Evolutionary conservation across 2,329 filamentous ascomycete species (phyloP), one percentile per base, ranked within the genome.

Genomic region (Alternaria sp.): DNA sequence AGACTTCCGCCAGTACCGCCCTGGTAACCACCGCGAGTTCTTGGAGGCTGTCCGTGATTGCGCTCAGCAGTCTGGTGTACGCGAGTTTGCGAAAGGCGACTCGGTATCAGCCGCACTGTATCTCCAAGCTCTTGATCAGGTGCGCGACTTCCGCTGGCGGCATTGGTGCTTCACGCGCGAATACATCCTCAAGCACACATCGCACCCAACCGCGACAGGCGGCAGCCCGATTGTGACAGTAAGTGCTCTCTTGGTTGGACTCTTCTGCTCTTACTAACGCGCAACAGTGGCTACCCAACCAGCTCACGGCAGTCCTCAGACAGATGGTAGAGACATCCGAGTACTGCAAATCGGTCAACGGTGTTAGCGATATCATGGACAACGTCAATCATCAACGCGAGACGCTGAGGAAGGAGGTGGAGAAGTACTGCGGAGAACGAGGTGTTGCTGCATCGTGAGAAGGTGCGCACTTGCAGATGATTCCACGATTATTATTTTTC

Each of bases 1-100:
- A 65, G 94, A 97, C 78, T 98, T 98, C 83, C 87, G 94, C 64
- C 85, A 90, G 74, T 97, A 97, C 79, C 87, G 94, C 0, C 94
- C 94, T 3, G 91, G 90, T 54, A 94, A 96, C 71, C 94, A 98
- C 78, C 89, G 93, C 42, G 87, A 90, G 66, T 97, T 97, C 78
- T 85, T 98, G 34, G 86, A 88, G 63, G 89, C 89, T 73, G 91
- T 97, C 22, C 82, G 82, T 43, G 80, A 81, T 41, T 81, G 81
- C 43, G 80, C 86, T 1, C 80, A 82, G 51, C 61, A 83, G 32
- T 75, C 87, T 1, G 83, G 84, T 8, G 79, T 91, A 16, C 86
- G 87, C 64, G 82, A 82, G 6, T 92, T 86, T 70, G 88, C 87
- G 0, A 81, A 89, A 16, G 80, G 89, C 4, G 92, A 90, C 81